Evolutionary conservation across 2,329 filamentous ascomycete genomes (phyloP), one percentile per base, ranked within the genome.

Genomic region (Elsinoe fawcettii): DNA sequence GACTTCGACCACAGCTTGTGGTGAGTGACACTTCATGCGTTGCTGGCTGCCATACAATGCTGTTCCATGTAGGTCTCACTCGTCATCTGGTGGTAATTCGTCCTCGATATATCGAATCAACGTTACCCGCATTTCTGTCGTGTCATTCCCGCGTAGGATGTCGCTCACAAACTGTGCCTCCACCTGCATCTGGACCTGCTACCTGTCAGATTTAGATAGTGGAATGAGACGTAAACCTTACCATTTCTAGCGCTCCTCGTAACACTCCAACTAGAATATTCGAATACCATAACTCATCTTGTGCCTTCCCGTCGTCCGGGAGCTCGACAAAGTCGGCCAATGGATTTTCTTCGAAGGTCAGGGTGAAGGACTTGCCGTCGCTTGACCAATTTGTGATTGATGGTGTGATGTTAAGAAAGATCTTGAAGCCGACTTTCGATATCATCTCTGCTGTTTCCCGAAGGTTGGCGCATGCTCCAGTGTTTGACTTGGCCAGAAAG

Each of bases 201-300:
- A 5, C 9, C 32, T 8, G 51, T 60, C 9, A 58, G 25, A 20
- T 22, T 9, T 34, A 16, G 11, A 34, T 16, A 25, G 16, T 27
- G 30, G 14, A 25, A 23, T 22, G n/a, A 41, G 3, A 25, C 23
- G 27, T 27, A 22, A 20, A 22, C 66, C 74, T 63, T 67, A 97
- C 92, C 93, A 99, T 99, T 73, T 99, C 93, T 59, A 99, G 73
- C 1, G 92, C 86, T 12, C 93, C 93, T 64, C 93, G 80, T 60
- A 99, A 76, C 43, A 99, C 88, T 43, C 93, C 93, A 66, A 93
- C 96, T 43, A 97, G 80, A 58, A 99, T 95, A 73, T 97, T 99
- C 4, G 90, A 96, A 72, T 95, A 99, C 93, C 93, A 99, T 37
- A 99, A 77, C 74, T 97, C 92, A 67, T 96, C 91, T 72, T 99